Percentiles rank a stretch among this genome's conserved stretches.
Evolutionary conservation across 1,284 basidiomycete species (phyloP).

Genomic region (Cronartium ribicola): DNA sequence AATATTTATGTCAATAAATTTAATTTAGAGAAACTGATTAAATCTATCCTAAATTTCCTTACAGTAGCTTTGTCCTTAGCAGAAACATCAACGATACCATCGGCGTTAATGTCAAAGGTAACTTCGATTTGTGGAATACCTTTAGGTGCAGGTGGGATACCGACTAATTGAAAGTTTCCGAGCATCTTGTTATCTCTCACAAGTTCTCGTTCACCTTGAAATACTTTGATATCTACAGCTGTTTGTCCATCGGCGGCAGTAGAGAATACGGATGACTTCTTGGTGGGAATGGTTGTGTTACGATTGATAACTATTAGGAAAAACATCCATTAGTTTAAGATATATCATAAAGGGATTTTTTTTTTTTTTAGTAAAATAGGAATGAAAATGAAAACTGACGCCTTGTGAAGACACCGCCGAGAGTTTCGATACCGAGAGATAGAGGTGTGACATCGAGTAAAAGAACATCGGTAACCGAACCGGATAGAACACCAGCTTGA

Average conservation of each 20-base stretch:
- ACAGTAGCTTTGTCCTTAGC: conserved; percentile 92
- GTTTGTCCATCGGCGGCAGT: conserved; percentile 80
- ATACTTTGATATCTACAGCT: conserved; percentile 78
- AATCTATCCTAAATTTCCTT: background rate
- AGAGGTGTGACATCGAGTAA: conserved; percentile 93
- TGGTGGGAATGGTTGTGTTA: conserved; percentile 98
- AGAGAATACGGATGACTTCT: conserved; percentile 98
- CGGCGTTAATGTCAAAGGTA: conserved; percentile 97
- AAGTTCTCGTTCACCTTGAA: conserved; percentile 94
- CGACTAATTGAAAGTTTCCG: conserved; percentile 97
- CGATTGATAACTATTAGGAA: conserved; percentile 64
- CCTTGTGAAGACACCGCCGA: conserved; percentile 95
- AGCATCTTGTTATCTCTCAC: conserved; percentile 98
- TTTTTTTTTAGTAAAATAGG: background rate
- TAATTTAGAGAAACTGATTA: background rate
- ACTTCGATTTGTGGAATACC: conserved; percentile 98
- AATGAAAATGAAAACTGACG: conserved; percentile 45
- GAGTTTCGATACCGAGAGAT: conserved; percentile 83
- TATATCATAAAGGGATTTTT: background rate
- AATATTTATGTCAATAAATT: background rate
- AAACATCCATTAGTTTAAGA: conserved; percentile 57
- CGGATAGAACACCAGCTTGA: conserved; percentile 90
- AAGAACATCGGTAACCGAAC: conserved; percentile 92
- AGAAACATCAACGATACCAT: conserved; percentile 93
- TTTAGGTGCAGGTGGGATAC: conserved; percentile 95